Evolutionary conservation across 176 grass and related monocot species (phyloP).

Genomic region (Eragrostis curvula): DNA sequence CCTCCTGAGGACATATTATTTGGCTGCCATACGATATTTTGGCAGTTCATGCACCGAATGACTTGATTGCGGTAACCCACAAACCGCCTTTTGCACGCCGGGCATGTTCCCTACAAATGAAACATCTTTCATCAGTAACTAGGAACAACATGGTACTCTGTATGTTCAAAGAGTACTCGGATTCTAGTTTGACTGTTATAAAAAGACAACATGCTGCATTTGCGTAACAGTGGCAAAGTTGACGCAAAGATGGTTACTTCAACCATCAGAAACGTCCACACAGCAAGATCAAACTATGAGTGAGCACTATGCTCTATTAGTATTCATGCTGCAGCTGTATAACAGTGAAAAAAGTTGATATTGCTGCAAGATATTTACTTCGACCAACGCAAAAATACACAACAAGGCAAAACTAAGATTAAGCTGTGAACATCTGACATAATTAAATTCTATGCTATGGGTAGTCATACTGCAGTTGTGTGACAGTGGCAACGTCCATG

Average conservation of each 20-base stretch:
- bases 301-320: slow-evolving; percentile 4
- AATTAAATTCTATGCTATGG: neutral
- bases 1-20: slow-evolving; percentile 61
- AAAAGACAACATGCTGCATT: neutral
- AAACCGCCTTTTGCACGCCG: slow-evolving; percentile 82
- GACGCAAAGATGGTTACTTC: neutral
- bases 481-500: neutral
- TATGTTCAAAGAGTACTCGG: neutral
- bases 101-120: slow-evolving; percentile 80
- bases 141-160: neutral
- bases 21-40: slow-evolving; percentile 96
- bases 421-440: neutral
- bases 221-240: neutral
- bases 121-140: slow-evolving; percentile 11
- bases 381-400: neutral
- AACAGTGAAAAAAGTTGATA: neutral
- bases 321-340: neutral
- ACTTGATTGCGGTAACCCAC: slow-evolving; percentile 80
- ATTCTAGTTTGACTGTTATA: neutral
- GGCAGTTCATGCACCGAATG: slow-evolving; percentile 83
- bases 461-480: neutral
- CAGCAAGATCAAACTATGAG: neutral
- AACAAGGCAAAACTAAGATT: neutral
- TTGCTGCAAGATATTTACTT: slow-evolving; percentile 1
- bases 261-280: neutral